Conservation (phyloP, 75 land plant genomes). For the Sequoiadendron giganteum region DNA sequence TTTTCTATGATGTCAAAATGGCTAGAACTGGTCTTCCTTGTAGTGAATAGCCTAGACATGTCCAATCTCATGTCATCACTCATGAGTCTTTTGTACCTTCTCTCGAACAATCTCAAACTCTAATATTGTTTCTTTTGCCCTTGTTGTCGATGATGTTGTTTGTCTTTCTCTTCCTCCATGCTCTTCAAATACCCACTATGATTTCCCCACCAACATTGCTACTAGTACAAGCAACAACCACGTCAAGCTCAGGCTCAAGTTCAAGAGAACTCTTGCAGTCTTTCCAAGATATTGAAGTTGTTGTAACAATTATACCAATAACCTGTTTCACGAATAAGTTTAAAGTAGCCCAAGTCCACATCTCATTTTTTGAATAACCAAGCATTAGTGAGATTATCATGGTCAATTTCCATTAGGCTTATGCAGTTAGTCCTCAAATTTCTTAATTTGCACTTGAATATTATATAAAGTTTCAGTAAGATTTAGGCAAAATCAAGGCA, state of each 20-base stretch:
- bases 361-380: no score
- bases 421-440: no score
- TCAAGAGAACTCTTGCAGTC: no score
- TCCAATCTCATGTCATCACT: conserved; percentile 12
- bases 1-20: neutral
- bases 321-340: no score
- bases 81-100: neutral
- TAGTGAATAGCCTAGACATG: neutral
- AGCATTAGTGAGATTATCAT: no score
- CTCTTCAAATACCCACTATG: neutral
- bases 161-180: neutral
- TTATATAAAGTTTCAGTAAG: no score
- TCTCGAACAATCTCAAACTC: neutral
- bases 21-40: neutral
- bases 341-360: no score
- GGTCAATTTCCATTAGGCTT: no score
- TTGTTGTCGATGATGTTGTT: neutral
- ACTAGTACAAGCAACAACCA: neutral
- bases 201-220: neutral
- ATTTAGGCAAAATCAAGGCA: no score
- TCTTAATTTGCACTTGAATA: no score
- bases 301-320: no score
- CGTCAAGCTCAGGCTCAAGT: neutral
- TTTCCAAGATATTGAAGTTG: no score
- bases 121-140: neutral